phyloP scores from a whole-genome alignment of 495 filamentous ascomycete species.

The Daldinia concentrica region DNA sequence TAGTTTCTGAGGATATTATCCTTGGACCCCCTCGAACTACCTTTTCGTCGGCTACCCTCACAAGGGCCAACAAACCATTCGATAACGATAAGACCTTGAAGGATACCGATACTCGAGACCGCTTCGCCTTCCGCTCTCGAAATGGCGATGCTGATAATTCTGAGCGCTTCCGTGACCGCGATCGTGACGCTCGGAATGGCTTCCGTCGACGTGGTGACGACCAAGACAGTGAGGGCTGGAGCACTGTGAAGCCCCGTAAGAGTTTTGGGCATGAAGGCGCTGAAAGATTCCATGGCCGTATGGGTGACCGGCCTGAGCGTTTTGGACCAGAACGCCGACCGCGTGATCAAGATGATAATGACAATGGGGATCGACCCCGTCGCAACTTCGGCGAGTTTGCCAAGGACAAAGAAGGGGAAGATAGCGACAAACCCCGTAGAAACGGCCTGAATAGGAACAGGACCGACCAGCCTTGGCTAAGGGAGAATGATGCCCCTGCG shows the following conservation, averaged over 20 bases:
- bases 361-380: slow-evolving; percentile 64
- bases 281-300: slow-evolving; percentile 67
- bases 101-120: slow-evolving; percentile 63
- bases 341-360: slow-evolving; percentile 59
- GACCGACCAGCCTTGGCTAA: slow-evolving; percentile 56
- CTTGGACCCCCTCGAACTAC: slow-evolving; percentile 87
- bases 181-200: slow-evolving; percentile 58
- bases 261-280: slow-evolving; percentile 71
- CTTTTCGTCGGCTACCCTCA: slow-evolving; percentile 81
- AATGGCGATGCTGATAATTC: slow-evolving; percentile 73
- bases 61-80: slow-evolving; percentile 61
- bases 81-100: slow-evolving; percentile 60
- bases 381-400: slow-evolving; percentile 60
- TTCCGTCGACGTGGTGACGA: slow-evolving; percentile 64
- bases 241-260: slow-evolving; percentile 69
- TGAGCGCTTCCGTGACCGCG: slow-evolving; percentile 55
- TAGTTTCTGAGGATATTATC: slow-evolving; percentile 80
- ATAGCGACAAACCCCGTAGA: slow-evolving; percentile 62
- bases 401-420: slow-evolving; percentile 62
- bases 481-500: slow-evolving; percentile 49
- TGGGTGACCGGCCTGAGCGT: slow-evolving; percentile 56
- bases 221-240: slow-evolving; percentile 66
- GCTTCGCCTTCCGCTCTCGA: slow-evolving; percentile 72
- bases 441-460: slow-evolving; percentile 60
- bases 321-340: slow-evolving; percentile 53